Base-by-base conservation (phyloP, 345 rosid species). In the Rhodamnia argentea region DNA sequence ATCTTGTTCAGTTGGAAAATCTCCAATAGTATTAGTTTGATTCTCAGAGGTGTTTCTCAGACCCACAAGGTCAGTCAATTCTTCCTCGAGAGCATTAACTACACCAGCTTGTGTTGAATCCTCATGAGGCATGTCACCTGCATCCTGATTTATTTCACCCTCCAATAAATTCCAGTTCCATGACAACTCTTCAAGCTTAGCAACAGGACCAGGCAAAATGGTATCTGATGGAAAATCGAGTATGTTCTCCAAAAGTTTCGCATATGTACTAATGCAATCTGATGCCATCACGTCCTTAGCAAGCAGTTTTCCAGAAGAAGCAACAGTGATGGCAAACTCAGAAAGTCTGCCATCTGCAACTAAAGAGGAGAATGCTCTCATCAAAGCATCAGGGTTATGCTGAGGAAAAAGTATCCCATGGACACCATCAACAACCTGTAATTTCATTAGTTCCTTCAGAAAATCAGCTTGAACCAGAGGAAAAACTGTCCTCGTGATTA, bases 91-190 rank as follows among this genome's bases (percentile, higher is more conserved):
- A 84, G 87, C 87, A 89, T 87, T 89, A 85, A 95, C 91, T 85
- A 92, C 84, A 91, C 92, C 90, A 85, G 90, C 88, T 88, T 86
- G 89, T 88, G 85, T 76, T 26, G 82, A 86, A 83, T 85, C 59
- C 59, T 75, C 87, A 85, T 89, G 86, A 52, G 59, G 82, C 74
- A 89, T 84, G 87, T 89, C 87, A 88, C 86, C 85, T 82, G 85
- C 85, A 86, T 88, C 89, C 51, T 82, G 87, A 76, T 87, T 90
- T 86, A 86, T 87, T 90, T 93, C 93, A 74, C 87, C 88, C 88
- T 90, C 42, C 54, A 94, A 89, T 88, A 93, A 70, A 86, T 91
- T 89, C 99, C 99, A 96, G 57, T 96, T 99, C 99, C 99, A 96
- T 82, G 86, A 85, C 84, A 59, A 86, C 88, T 83, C 92, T 88